Conservation (phyloP, 768 basidiomycete species). For the Harrya chromipes region DNA sequence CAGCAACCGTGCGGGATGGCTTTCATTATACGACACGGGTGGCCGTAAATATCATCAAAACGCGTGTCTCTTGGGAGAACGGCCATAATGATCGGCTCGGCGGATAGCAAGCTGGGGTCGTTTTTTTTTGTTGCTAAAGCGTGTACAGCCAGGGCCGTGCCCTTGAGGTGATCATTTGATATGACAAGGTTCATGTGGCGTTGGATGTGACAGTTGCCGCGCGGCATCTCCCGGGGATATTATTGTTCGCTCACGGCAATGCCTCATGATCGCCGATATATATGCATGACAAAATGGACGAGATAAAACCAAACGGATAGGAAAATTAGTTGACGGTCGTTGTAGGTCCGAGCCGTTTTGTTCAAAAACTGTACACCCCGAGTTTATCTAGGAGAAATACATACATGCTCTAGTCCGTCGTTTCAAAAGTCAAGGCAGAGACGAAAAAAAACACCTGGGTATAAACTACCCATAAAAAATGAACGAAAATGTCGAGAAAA, state of each 20-base stretch:
- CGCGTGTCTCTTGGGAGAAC: not conserved
- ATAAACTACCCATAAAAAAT: too few relatives aligned
- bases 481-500: too few relatives aligned
- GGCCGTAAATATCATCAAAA: constrained; percentile 4
- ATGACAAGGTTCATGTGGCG: constrained; percentile 31
- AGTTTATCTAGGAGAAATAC: constrained; percentile 17
- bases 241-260: constrained; percentile 10
- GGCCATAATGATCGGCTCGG: constrained; percentile 8
- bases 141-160: constrained; percentile 11
- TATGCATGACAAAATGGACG: not conserved
- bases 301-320: constrained; percentile 11
- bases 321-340: not conserved
- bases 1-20: constrained; percentile 6
- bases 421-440: not conserved
- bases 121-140: not conserved
- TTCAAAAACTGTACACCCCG: constrained; percentile 21
- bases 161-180: constrained; percentile 20
- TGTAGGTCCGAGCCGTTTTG: not conserved
- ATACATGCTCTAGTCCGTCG: constrained; percentile 7
- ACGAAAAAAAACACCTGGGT: too few relatives aligned
- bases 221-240: constrained; percentile 13
- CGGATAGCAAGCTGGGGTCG: constrained; percentile 2
- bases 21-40: constrained; percentile 16
- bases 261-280: constrained; percentile 4
- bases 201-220: constrained; percentile 23